phyloP scores from a whole-genome alignment of 2,329 filamentous ascomycete species.

The Scedosporium boydii region DNA sequence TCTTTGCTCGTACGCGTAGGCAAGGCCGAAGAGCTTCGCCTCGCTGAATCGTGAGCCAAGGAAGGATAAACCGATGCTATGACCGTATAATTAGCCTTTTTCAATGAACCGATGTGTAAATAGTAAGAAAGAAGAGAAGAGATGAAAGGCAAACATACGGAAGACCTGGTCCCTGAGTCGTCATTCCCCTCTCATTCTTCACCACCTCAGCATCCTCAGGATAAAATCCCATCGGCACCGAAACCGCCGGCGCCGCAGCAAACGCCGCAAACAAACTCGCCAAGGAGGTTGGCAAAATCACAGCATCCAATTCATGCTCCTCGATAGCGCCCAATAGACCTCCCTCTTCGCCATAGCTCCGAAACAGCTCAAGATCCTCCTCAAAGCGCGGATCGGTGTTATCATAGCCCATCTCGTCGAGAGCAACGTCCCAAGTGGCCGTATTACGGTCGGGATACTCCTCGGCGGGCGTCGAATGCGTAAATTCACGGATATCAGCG shows the following conservation, averaged over 20 bases:
- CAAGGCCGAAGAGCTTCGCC: constrained; percentile 49
- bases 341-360: constrained; percentile 45
- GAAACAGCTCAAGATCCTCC: constrained; percentile 41
- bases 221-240: constrained; percentile 48
- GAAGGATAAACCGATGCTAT: constrained; percentile 51
- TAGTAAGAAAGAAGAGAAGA: neutral
- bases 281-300: constrained; percentile 44
- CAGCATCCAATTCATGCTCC: constrained; percentile 45
- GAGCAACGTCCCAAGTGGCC: constrained; percentile 40
- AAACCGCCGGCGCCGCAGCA: constrained; percentile 38
- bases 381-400: constrained; percentile 50
- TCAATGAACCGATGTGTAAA: too few species aligned
- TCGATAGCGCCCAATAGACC: constrained; percentile 51
- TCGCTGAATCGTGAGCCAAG: constrained; percentile 51
- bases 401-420: constrained; percentile 37
- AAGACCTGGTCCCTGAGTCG: constrained; percentile 10
- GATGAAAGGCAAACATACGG: constrained; percentile 8
- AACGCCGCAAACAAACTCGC: constrained; percentile 13
- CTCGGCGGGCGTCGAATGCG: constrained; percentile 40
- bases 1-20: constrained; percentile 60
- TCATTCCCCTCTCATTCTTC: constrained; percentile 10
- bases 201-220: constrained; percentile 10
- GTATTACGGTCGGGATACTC: constrained; percentile 55
- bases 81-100: neutral
- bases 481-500: constrained; percentile 43